Evolutionary conservation across 495 filamentous ascomycete species (phyloP), one percentile per base, ranked within the genome.

Genomic region (Hypomontagnella monticulosa): DNA sequence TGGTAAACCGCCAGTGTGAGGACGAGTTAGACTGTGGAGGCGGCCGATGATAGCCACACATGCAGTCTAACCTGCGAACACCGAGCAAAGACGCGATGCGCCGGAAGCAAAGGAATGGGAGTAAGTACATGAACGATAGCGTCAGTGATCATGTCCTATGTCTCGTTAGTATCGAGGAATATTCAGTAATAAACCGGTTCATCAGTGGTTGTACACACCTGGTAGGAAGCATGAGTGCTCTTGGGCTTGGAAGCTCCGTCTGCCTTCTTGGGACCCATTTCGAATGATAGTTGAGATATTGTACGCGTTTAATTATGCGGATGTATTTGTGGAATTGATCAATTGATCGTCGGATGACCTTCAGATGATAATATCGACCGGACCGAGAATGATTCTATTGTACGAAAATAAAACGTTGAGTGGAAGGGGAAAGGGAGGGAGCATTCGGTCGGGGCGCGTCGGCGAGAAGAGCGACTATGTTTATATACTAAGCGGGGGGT

Each of bases 221-320:
- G 87, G 68, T 86, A 85, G 33, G 80, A 79, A 77, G 83, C 74
- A 52, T 84, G 80, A 52, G 80, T 74, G 71, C 76, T 77, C 84
- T 87, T 87, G 71, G 84, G 69, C 83, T 85, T 86, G 78, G 83
- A 77, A 46, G 82, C 68, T 66, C 82, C 71, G 42, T 79, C 76
- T 65, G 84, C 75, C 80, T 88, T 88, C 84, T 88, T 88, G 75
- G 86, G 84, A 84, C 85, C 78, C 86, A 88, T 88, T 74, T 70
- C 77, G 80, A 77, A 65, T 66, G 72, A 40, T 69, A 46, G 54
- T 33, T 33, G 41, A 5, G 44, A 46, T 41, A 58, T 54, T 38
- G 18, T n/a, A 36, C 33, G 41, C 58, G 40, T 18, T 58, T 36
- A 58, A 32, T 44, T 34, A 37, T 62, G 46, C 30, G 11, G 23